phyloP scores from a whole-genome alignment of 78 protist species.

The Cavenderia fasciculata region DNA sequence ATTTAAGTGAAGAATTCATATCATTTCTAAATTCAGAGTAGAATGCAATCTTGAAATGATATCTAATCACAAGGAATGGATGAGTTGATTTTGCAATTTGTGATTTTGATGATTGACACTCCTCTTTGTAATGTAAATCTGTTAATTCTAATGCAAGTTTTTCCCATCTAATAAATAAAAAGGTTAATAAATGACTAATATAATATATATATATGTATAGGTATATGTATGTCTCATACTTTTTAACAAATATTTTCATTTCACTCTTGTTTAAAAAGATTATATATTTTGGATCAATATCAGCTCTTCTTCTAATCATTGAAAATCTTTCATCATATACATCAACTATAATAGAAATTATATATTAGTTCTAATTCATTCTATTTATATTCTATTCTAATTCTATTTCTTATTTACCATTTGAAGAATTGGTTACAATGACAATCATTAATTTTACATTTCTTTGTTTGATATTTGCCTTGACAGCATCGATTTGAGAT shows the following conservation, averaged over 20 bases:
- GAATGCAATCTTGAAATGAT: slow-evolving; percentile 77
- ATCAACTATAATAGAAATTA: background rate
- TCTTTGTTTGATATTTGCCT: slow-evolving; percentile 58
- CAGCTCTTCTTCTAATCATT: slow-evolving; percentile 29
- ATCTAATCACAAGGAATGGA: slow-evolving; percentile 54
- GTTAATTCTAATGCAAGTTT: slow-evolving; percentile 65
- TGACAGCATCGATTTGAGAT: slow-evolving; percentile 55
- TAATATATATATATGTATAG: background rate
- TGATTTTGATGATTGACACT: slow-evolving; percentile 29
- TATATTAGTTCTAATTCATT: too few species aligned
- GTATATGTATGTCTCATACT: slow-evolving; percentile 5
- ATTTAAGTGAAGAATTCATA: slow-evolving; percentile 44
- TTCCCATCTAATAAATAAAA: slow-evolving; percentile 43
- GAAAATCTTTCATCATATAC: slow-evolving; percentile 37
- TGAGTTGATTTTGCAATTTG: slow-evolving; percentile 61
- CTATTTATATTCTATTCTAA: too few species aligned
- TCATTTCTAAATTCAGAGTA: slow-evolving; percentile 65
- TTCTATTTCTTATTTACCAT: background rate
- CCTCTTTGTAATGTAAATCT: slow-evolving; percentile 57
- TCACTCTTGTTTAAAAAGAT: slow-evolving; percentile 50
- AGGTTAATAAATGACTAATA: background rate
- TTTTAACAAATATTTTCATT: slow-evolving; percentile 38
- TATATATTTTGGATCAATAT: slow-evolving; percentile 73
- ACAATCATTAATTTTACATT: slow-evolving; percentile 53
- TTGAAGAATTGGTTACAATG: slow-evolving; percentile 32